Evolutionary conservation across 345 rosid genomes (phyloP).

Genomic region (Limnanthes douglasii): DNA sequence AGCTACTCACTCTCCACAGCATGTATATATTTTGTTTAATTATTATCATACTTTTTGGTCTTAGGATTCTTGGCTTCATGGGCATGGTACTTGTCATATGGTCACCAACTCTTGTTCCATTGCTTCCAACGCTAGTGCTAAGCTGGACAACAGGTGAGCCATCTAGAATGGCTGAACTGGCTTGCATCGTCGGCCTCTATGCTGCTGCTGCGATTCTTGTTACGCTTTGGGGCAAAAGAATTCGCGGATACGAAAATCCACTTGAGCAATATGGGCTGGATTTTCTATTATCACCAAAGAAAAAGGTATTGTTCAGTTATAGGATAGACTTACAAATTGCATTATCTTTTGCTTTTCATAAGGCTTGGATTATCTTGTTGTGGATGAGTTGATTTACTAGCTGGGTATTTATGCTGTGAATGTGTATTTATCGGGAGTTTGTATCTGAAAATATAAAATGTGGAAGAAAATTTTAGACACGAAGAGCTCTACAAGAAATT

Average conservation of each 20-base stretch:
- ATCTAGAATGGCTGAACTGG: constrained; percentile 55
- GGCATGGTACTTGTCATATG: constrained; percentile 77
- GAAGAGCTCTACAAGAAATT: too few relatives aligned
- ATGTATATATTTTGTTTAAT: constrained; percentile 4
- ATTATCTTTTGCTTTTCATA: too few relatives aligned
- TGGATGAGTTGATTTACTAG: too few relatives aligned
- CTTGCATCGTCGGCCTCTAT: constrained; percentile 65
- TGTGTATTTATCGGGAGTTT: too few relatives aligned
- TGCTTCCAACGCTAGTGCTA: constrained; percentile 73
- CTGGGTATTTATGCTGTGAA: too few relatives aligned
- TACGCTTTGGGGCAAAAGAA: constrained; percentile 73
- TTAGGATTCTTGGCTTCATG: constrained; percentile 61
- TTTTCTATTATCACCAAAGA: constrained; percentile 33
- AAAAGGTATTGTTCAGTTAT: constrained; percentile 25
- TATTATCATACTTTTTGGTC: neutral
- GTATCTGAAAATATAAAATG: too few relatives aligned
- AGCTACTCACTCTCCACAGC: too few relatives aligned
- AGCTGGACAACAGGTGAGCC: constrained; percentile 62
- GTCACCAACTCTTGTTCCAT: constrained; percentile 74
- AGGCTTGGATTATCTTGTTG: too few relatives aligned
- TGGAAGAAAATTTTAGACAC: too few relatives aligned
- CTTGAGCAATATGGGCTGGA: constrained; percentile 70
- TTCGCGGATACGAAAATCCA: constrained; percentile 64
- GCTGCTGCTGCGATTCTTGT: constrained; percentile 57
- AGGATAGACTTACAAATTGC: too few relatives aligned